Evolutionary conservation across 1,284 basidiomycete genomes (phyloP).

Genomic region (Ganoderma resinaceum): DNA sequence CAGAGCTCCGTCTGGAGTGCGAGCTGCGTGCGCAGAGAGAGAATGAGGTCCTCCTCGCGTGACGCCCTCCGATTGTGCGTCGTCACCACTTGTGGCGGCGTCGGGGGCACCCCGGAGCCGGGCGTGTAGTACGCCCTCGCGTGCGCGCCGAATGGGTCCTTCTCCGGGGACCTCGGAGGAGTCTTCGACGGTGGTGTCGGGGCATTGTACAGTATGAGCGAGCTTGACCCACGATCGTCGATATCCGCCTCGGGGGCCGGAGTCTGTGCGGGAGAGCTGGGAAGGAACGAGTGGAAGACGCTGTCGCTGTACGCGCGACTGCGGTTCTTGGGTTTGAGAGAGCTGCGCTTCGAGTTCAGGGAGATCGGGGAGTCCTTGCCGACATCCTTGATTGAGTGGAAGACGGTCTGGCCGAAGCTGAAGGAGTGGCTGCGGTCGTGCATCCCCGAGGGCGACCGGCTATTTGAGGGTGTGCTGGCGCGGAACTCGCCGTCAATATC

Average conservation of each 20-base stretch:
- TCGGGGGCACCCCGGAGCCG: conserved; percentile 70
- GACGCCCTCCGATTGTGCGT: conserved; percentile 66
- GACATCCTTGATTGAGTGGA: conserved; percentile 44
- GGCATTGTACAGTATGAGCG: conserved; percentile 54
- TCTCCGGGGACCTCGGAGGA: conserved; percentile 43
- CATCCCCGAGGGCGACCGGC: conserved; percentile 19
- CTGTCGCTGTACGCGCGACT: conserved; percentile 66
- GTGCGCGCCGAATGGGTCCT: conserved; percentile 75
- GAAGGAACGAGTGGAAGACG: conserved; percentile 60
- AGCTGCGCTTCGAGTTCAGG: conserved; percentile 37
- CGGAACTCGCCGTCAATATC: conserved; percentile 21
- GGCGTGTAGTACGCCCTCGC: conserved; percentile 81
- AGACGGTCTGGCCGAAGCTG: conserved; percentile 66
- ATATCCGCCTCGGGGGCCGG: conserved; percentile 62
- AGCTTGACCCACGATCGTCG: conserved; percentile 58
- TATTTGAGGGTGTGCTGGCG: conserved; percentile 20
- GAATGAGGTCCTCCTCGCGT: conserved; percentile 72
- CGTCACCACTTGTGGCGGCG: conserved; percentile 56
- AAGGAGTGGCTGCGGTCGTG: conserved; percentile 61
- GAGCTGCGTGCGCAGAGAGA: conserved; percentile 74
- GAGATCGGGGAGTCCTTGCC: conserved; percentile 26
- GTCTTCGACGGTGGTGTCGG: conserved; percentile 18
- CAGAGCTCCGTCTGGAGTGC: conserved; percentile 73
- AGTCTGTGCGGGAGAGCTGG: conserved; percentile 22
- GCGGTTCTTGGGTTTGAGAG: conserved; percentile 45